Evolutionary conservation across 2,329 filamentous ascomycete genomes (phyloP).

Genomic region (Arthroderma sp.): DNA sequence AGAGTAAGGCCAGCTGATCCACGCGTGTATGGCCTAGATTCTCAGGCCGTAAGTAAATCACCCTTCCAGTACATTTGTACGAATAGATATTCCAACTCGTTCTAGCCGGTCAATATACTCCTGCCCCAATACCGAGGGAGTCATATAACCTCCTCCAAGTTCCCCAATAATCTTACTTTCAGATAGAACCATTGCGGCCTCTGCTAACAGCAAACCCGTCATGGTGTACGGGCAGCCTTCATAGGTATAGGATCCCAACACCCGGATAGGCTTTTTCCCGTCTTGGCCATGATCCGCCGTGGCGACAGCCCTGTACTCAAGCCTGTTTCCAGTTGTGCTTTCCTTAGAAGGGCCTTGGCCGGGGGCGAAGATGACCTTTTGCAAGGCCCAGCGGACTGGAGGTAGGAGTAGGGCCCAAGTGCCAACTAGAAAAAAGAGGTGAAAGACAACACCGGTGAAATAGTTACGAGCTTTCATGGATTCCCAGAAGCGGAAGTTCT

Average conservation of each 20-base stretch:
- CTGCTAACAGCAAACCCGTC: conserved; percentile 31
- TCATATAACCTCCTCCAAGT: conserved; percentile 35
- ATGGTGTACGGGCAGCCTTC: conserved; percentile 31
- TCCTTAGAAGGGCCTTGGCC: conserved; percentile 38
- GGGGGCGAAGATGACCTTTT: conserved; percentile 36
- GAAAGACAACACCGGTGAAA: conserved; percentile 36
- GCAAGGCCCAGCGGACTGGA: conserved; percentile 40
- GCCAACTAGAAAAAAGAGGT: conserved; percentile 35
- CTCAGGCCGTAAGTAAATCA: neutral
- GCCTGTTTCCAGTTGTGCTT: conserved; percentile 23
- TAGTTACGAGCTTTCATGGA: conserved; percentile 41
- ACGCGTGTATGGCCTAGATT: too few species aligned
- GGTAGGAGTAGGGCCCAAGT: conserved; percentile 37
- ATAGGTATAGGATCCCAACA: conserved; percentile 30
- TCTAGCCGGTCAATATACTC: conserved; percentile 33
- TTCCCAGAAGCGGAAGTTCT: conserved; percentile 44
- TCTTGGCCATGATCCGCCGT: conserved; percentile 25
- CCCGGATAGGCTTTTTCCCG: conserved; percentile 21
- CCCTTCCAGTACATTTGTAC: conserved; percentile 24
- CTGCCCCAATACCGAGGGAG: conserved; percentile 36
- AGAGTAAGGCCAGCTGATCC: too few species aligned
- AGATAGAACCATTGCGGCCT: conserved; percentile 34
- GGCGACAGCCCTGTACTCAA: conserved; percentile 34
- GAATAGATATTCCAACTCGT: conserved; percentile 29
- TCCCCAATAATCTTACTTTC: conserved; percentile 27